Base-by-base conservation (phyloP, 75 land plant genomes). In the Picea glauca region DNA sequence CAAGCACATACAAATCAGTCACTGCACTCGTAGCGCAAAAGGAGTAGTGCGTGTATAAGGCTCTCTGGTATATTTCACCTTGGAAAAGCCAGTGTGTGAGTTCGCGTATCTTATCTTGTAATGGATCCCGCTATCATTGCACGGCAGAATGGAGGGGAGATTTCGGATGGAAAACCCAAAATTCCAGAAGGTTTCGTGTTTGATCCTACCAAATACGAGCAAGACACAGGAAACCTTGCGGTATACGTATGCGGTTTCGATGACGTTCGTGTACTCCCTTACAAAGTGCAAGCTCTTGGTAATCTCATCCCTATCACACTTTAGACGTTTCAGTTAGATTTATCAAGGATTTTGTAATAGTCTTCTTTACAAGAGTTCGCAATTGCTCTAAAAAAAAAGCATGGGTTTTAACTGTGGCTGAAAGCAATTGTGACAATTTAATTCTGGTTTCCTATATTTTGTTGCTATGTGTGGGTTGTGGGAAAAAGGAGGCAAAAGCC, bases 141-240 rank as follows among this genome's bases (percentile, higher is more conserved):
- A 46, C 50, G 5, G 6, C 50, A 46, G 0, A 46, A 46, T 5
- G 50, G 8, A 46, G 50, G 7, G 50, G 50, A 46, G 50, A 46
- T 46, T 46, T 3, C 17, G 68, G 68, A 32, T 65, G 12, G 38
- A 15, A 65, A 68, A 40, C 73, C 18, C 3, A 40, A 38, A 68
- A 40, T 68, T 40, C 73, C 73, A 1, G 50, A 68, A 68, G 73
- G 73, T 68, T 68, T 31, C 7, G 73, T 15, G 54, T 68, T 68
- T 18, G 50, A 20, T 68, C 50, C 50, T 20, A 38, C 73, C 50
- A 68, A 68, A 18, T 68, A 6, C 73, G 73, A 68, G 73, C 21
- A 68, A 20, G n/a, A 40, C 0, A 68, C 73, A 38, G 50, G 50
- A 11, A 68, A 68, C 20, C 73, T 68, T 38, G 54, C 50, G 73